Evolutionary conservation across 2,329 filamentous ascomycete genomes (phyloP).

Genomic region (Triangularia setosa): DNA sequence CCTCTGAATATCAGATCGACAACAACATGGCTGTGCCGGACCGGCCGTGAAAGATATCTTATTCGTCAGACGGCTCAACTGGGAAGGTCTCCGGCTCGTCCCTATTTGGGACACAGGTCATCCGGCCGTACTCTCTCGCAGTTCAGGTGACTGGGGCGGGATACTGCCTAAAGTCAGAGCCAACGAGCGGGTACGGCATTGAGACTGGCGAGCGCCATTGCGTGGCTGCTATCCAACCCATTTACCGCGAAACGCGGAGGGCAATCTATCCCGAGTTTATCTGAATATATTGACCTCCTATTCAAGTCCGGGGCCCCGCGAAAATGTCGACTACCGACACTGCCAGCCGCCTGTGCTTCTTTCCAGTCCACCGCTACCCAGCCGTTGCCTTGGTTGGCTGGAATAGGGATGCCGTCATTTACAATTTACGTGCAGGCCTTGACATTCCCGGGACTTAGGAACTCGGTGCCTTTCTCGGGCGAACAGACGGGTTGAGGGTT

Average conservation of each 20-base stretch:
- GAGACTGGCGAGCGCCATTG: conserved; percentile 17
- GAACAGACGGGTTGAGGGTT: conserved; percentile 13
- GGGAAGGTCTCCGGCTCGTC: conserved; percentile 24
- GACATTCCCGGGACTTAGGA: conserved; percentile 21
- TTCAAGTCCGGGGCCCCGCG: conserved; percentile 28
- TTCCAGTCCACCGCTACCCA: conserved; percentile 9
- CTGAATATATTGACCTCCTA: conserved; percentile 27
- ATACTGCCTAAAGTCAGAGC: conserved; percentile 26
- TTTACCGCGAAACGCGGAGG: conserved; percentile 10
- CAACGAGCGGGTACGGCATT: conserved; percentile 21
- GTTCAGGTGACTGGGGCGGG: conserved; percentile 18
- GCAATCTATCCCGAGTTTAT: conserved; percentile 29
- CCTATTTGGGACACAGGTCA: conserved; percentile 13
- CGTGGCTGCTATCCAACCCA: conserved; percentile 18
- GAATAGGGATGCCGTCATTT: conserved; percentile 22
- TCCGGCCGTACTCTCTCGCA: conserved; percentile 2
- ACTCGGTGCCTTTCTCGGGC: conserved; percentile 26
- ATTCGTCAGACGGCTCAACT: conserved; percentile 23
- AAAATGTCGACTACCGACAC: conserved; percentile 22
- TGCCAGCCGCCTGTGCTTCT: conserved; percentile 22
- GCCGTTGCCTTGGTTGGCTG: conserved; percentile 16
- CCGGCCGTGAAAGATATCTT: conserved; percentile 3
- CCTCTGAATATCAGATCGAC: conserved; percentile 14
- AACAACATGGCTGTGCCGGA: conserved; percentile 3
- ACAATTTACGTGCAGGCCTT: conserved; percentile 24